Evolutionary conservation across 257 asterid genomes (phyloP).

Genomic region (Petunia axillaris): DNA sequence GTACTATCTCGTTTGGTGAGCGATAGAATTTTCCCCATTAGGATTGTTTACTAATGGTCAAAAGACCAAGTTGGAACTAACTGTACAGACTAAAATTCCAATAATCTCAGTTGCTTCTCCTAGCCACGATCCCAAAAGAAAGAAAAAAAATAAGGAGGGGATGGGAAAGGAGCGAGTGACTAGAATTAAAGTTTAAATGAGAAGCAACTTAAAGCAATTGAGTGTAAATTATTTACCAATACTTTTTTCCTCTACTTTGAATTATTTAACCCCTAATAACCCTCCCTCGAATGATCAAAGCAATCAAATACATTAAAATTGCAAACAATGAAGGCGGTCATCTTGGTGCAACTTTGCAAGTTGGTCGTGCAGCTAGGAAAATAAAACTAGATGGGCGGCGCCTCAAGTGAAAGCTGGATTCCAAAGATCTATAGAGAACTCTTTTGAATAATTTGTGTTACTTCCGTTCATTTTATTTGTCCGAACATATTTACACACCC

Average conservation of each 20-base stretch:
- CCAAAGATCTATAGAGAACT: background rate
- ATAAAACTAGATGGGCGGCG: background rate
- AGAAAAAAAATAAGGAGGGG: too few relatives aligned
- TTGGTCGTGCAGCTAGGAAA: constrained; percentile 1
- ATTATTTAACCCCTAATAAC: background rate
- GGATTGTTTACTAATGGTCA: background rate
- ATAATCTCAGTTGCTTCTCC: too few relatives aligned
- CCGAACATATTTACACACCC: background rate
- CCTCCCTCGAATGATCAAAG: background rate
- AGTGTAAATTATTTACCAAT: background rate
- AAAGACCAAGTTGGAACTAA: background rate
- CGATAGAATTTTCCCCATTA: background rate
- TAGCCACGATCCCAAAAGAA: too few relatives aligned
- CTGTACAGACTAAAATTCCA: background rate
- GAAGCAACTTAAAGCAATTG: background rate
- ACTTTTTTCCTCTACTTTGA: background rate
- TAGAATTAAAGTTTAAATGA: background rate
- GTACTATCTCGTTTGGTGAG: background rate
- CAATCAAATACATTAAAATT: background rate
- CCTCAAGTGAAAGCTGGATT: background rate
- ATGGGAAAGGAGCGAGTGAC: background rate
- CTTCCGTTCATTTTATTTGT: background rate
- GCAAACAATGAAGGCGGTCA: background rate
- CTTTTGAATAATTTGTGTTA: background rate
- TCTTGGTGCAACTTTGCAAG: constrained; percentile 7